These are phyloP conservation scores for Alternaria brassicicola DNA, from an alignment of 2,329 filamentous ascomycete species.

Conservation along the genomic window DNA sequence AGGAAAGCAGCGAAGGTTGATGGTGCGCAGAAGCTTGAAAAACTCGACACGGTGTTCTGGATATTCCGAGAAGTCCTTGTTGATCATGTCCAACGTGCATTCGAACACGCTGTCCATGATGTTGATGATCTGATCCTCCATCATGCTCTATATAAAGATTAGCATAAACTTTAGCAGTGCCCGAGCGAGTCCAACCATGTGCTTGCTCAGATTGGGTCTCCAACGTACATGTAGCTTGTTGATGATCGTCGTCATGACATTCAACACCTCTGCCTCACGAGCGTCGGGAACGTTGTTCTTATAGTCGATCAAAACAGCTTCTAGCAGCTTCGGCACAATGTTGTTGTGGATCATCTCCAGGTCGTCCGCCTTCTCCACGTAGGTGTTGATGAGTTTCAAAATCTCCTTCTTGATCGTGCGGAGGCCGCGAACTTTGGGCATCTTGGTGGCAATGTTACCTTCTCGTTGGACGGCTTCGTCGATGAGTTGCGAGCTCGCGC, in stretches of 20 bases:
- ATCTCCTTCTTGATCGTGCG: conserved; percentile 99
- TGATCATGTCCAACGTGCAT: conserved; percentile 99
- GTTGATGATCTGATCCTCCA: conserved; percentile 96
- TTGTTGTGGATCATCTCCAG: conserved; percentile 89
- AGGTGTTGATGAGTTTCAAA: conserved; percentile 95
- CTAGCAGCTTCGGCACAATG: conserved; percentile 93
- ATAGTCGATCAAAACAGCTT: conserved; percentile 94
- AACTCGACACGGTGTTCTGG: conserved; percentile 99
- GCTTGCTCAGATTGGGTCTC: conserved; percentile 59
- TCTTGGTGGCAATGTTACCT: conserved; percentile 95
- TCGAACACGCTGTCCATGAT: conserved; percentile 99
- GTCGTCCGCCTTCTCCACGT: conserved; percentile 97
- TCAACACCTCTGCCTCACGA: conserved; percentile 93
- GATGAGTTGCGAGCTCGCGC: conserved; percentile 93
- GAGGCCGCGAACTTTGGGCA: conserved; percentile 92
- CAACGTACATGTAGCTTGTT: conserved; percentile 90
- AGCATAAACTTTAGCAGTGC: conserved; percentile 19
- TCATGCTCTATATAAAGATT: conserved; percentile 68
- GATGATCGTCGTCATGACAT: conserved; percentile 97
- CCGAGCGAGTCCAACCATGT: conserved; percentile 51
- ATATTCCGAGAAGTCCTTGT: conserved; percentile 99
- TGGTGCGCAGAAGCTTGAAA: conserved; percentile 93
- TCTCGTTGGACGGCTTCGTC: conserved; percentile 88
- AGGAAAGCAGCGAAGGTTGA: conserved; percentile 97
- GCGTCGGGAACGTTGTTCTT: conserved; percentile 96